A percentile compares a stretch with the other conserved stretches of the same genome.
phyloP scores from a whole-genome alignment of 73 alveolate species.

The Blepharisma stoltei region DNA sequence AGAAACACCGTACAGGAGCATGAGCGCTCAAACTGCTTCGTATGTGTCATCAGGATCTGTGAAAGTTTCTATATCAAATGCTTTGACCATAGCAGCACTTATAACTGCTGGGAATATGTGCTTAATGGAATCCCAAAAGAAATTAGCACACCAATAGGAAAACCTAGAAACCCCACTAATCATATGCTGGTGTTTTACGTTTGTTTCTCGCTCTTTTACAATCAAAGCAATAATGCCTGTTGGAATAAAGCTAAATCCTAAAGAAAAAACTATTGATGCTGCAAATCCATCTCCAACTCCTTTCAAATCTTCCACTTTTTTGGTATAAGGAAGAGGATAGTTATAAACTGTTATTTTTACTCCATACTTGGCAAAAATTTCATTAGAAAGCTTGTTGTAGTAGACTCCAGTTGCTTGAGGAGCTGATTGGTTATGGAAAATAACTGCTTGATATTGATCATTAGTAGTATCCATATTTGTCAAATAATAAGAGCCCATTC shows the following conservation, averaged over 20 bases:
- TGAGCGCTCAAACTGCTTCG: conserved; percentile 49
- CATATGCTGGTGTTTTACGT: conserved; percentile 83
- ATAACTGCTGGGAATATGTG: conserved; percentile 70
- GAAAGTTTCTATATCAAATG: conserved; percentile 53
- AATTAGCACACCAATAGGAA: conserved; percentile 90
- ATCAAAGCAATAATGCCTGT: conserved; percentile 84
- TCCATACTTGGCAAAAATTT: background rate
- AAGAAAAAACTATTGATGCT: conserved; percentile 69
- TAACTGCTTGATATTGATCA: conserved; percentile 1
- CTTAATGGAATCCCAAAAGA: conserved; percentile 76
- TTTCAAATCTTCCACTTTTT: background rate
- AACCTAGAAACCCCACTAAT: conserved; percentile 84
- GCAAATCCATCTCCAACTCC: conserved; percentile 39
- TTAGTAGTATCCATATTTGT: conserved; percentile 24
- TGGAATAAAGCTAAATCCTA: conserved; percentile 94
- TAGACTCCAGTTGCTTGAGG: conserved; percentile 3
- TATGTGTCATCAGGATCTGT: conserved; percentile 32
- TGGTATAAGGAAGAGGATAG: conserved; percentile 15
- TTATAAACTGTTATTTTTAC: conserved; percentile 21
- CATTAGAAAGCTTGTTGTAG: background rate
- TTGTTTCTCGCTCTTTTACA: conserved; percentile 90
- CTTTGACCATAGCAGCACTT: conserved; percentile 48
- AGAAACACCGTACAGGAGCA: conserved; percentile 67
- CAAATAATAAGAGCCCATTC: conserved; percentile 38
- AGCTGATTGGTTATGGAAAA: conserved; percentile 5